Conservation (phyloP, 768 basidiomycete species). For the Auriscalpium vulgare region DNA sequence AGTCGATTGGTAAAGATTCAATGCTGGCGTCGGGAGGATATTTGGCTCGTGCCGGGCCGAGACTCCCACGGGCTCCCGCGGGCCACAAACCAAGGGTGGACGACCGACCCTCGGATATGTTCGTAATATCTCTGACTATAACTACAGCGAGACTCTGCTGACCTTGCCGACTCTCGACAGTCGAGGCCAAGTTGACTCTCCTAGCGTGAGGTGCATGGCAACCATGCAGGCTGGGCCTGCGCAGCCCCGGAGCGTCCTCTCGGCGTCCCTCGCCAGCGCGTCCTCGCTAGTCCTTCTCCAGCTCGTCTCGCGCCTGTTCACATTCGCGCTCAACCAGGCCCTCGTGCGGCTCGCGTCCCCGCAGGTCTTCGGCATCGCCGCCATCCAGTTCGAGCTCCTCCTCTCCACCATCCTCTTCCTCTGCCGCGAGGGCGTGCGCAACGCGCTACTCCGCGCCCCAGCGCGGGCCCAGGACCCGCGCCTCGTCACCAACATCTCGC, state of each 20-base stretch:
- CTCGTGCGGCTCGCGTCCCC: slow-evolving; percentile 81
- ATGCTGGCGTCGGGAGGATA: too few species aligned
- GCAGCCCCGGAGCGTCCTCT: slow-evolving; percentile 6
- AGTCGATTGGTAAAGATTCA: too few species aligned
- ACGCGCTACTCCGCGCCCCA: slow-evolving; percentile 65
- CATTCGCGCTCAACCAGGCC: slow-evolving; percentile 84
- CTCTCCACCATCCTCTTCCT: slow-evolving; percentile 88
- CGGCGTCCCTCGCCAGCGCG: slow-evolving; percentile 39
- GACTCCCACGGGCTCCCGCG: too few species aligned
- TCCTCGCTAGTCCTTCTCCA: slow-evolving; percentile 80
- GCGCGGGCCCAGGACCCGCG: not conserved
- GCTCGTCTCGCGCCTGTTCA: slow-evolving; percentile 73
- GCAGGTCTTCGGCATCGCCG: slow-evolving; percentile 79
- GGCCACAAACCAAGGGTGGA: too few species aligned
- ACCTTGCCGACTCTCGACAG: too few species aligned
- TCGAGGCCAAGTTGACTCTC: too few species aligned
- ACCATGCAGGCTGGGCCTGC: too few species aligned
- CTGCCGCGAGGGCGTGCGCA: slow-evolving; percentile 87
- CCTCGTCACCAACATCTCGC: slow-evolving; percentile 39
- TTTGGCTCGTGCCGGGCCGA: too few species aligned
- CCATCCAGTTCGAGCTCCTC: slow-evolving; percentile 91
- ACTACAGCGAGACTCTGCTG: too few species aligned
- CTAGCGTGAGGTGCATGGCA: too few species aligned
- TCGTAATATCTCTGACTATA: too few species aligned
- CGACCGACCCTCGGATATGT: too few species aligned